Conservation (phyloP, 1,284 basidiomycete species). For the Malassezia caprae region DNA sequence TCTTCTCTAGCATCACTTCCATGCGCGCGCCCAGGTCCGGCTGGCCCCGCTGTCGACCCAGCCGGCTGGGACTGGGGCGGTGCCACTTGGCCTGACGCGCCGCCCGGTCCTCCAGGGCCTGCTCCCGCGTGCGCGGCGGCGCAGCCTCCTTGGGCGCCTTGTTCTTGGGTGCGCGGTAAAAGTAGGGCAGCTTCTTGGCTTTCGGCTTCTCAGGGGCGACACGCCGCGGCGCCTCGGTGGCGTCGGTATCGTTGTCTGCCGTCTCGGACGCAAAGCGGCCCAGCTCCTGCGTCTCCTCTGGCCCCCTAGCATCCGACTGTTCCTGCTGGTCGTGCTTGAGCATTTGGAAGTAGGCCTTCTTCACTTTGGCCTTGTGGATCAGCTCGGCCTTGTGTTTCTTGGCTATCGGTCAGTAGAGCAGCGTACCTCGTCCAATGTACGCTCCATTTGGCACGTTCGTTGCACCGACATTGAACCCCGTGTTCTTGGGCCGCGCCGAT, state of each 20-base stretch:
- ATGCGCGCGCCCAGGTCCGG: constrained; percentile 42
- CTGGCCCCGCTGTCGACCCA: constrained; percentile 36
- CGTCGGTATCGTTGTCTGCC: background rate
- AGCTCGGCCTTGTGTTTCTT: constrained; percentile 53
- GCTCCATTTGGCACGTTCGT: constrained; percentile 40
- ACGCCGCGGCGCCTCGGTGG: background rate
- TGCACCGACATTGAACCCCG: constrained; percentile 42
- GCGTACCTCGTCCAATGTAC: constrained; percentile 35
- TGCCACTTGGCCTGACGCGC: constrained; percentile 38
- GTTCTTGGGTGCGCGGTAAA: constrained; percentile 4
- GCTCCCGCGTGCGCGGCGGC: constrained; percentile 25
- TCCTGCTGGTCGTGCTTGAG: constrained; percentile 49
- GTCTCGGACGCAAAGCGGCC: constrained; percentile 29
- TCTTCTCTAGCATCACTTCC: constrained; percentile 45
- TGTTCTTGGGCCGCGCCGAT: constrained; percentile 17
- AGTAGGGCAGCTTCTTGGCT: constrained; percentile 20
- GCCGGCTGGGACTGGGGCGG: constrained; percentile 28
- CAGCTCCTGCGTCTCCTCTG: constrained; percentile 1
- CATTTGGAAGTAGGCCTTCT: constrained; percentile 52
- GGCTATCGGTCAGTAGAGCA: constrained; percentile 33
- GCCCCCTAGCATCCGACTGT: background rate
- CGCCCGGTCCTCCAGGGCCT: constrained; percentile 28
- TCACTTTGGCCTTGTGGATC: constrained; percentile 53
- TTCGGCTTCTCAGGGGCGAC: background rate
- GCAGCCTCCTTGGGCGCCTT: constrained; percentile 15